Evolutionary conservation across 305 asterid species (phyloP).

Genomic region (Stenogyne calaminthoides): DNA sequence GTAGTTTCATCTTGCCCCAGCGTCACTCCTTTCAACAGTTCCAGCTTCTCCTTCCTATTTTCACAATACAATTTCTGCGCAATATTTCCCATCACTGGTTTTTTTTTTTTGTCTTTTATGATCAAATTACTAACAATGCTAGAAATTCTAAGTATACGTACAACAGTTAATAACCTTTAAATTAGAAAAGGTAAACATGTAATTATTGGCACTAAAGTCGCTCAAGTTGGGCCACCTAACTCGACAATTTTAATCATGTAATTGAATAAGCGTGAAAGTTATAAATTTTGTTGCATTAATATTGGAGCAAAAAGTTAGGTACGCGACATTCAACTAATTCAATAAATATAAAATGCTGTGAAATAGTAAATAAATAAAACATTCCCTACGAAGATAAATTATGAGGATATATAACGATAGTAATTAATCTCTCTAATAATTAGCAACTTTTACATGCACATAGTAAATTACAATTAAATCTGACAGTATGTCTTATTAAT

Average conservation of each 20-base stretch:
- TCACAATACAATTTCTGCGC: conserved; percentile 59
- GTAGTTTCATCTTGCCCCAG: conserved; percentile 51
- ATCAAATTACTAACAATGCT: no score
- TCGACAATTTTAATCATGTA: neutral
- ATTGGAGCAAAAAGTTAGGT: neutral
- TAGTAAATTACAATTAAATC: neutral
- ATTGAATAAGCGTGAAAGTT: conserved; percentile 6
- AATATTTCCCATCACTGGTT: neutral
- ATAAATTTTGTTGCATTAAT: neutral
- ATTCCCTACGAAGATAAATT: neutral
- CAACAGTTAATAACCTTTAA: no score
- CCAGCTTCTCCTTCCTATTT: conserved; percentile 72
- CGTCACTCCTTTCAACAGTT: conserved; percentile 61
- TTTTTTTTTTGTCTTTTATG: no score
- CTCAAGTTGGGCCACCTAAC: conserved; percentile 19
- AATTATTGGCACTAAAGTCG: conserved; percentile 11
- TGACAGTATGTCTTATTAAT: neutral
- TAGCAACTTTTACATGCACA: no score
- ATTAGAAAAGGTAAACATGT: no score
- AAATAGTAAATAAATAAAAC: neutral
- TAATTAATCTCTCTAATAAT: no score
- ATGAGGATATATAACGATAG: no score
- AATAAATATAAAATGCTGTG: neutral
- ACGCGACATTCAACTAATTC: conserved; percentile 2
- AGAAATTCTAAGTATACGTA: no score